These are phyloP conservation scores for Phaeosphaeriaceae sp. DNA, from an alignment of 2,329 filamentous ascomycete genomes.

Conservation along the genomic window DNA sequence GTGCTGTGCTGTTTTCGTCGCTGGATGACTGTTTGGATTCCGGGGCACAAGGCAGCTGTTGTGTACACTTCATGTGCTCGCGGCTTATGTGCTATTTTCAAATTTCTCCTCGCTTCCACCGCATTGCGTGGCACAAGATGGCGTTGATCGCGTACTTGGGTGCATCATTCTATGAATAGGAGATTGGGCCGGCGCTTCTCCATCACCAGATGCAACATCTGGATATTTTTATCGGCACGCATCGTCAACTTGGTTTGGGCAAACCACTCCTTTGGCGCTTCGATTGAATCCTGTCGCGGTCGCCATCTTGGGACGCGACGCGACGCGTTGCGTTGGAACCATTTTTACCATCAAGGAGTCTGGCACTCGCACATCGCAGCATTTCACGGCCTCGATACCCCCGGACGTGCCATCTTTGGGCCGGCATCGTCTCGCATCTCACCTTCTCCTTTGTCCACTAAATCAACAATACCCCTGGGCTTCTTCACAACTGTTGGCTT, in stretches of 20 bases:
- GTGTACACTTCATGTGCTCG: not conserved
- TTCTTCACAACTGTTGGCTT: slow-evolving; percentile 9
- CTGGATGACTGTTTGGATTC: not conserved
- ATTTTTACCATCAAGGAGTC: not conserved
- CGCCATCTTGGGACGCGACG: not conserved
- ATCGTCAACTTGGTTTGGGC: not conserved
- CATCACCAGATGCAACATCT: not conserved
- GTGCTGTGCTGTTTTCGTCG: not conserved
- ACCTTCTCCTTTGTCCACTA: slow-evolving; percentile 4
- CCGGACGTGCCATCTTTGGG: not conserved
- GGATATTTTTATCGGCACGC: not conserved
- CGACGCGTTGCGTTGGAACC: not conserved
- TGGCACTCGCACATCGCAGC: not conserved
- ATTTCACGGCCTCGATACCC: not conserved
- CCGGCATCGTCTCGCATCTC: not conserved
- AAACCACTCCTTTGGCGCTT: not conserved
- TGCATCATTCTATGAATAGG: not conserved
- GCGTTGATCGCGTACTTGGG: not conserved
- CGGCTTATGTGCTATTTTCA: not conserved
- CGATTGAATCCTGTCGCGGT: not conserved
- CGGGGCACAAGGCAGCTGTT: not conserved
- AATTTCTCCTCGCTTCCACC: not conserved
- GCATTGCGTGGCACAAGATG: not conserved
- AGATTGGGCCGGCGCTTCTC: not conserved
- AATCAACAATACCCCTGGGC: not conserved